Evolutionary conservation across 257 asterid genomes (phyloP), one percentile per base, ranked within the genome.

Genomic region (Salvia splendens): DNA sequence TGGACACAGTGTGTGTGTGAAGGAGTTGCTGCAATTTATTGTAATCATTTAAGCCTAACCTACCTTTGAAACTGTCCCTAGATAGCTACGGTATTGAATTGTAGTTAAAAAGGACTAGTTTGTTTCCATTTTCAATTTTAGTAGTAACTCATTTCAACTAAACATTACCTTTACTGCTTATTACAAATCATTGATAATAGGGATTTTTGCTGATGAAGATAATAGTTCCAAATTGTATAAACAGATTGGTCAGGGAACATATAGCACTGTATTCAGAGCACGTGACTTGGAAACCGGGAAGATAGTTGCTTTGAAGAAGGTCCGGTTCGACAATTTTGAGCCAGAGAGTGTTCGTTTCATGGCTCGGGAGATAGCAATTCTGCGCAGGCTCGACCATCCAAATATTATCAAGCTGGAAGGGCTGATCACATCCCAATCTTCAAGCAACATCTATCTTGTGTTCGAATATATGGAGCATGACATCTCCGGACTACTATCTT

Each of bases 391-490:
- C 53, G 93, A 93, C 70, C 98, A 93, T 73, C 97, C 98, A 33
- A 93, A 93, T 57, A 69, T 93, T 62, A 89, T 91, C 52, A 91
- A 91, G 79, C 72, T 94, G 79, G 83, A 88, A 74, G 99, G 99
- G 6, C 28, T 94, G 54, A 81, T 91, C 33, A 82, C 99, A 3
- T 91, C 99, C 24, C 80, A 86, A 41, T 81, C 92, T 45, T 94
- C 99, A 9, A 84, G 95, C 79, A 94, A 88, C 86, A 87, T 94
- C 32, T 94, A 94, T 69, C 95, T 94, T 14, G 96, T 94, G 65
- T 94, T 94, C 9, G 96, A 94, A 81, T 88, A 91, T 61, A 94
- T 94, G 99, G 99, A 94, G 75, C 98, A 94, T 58, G 99, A 94
- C 79, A 77, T 94, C 65, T 72, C 98, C 1, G 99, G 99, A 36